A percentile compares a stretch with the other conserved stretches of the same genome.
These are phyloP conservation scores for Scalesia atractyloides DNA, from an alignment of 129 eudicot genomes.

Conservation along the genomic window DNA sequence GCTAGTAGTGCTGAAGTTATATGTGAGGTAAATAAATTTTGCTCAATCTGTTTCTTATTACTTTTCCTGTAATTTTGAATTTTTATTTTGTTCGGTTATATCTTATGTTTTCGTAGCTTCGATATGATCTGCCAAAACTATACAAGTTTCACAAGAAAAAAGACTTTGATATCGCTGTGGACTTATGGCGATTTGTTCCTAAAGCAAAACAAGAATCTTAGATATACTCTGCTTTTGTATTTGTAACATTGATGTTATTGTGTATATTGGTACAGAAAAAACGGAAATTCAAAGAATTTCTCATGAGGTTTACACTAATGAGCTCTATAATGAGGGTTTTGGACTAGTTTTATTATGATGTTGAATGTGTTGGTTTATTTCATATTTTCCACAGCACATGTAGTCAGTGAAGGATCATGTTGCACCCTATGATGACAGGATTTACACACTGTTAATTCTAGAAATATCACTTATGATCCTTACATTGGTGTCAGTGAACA, in stretches of 20 bases:
- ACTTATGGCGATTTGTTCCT: conserved; percentile 97
- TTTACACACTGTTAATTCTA: no score
- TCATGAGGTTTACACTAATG: background rate
- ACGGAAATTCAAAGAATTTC: background rate
- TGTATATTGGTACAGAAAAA: conserved; percentile 9
- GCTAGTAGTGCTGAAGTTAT: conserved; percentile 92
- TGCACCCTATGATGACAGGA: no score
- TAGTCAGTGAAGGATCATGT: background rate
- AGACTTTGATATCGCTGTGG: conserved; percentile 89
- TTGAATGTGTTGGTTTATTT: background rate
- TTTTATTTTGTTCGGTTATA: background rate
- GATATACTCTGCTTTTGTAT: conserved; percentile 14
- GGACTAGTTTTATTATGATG: background rate
- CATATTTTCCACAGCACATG: background rate
- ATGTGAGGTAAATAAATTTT: conserved; percentile 66
- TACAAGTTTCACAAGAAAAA: conserved; percentile 98
- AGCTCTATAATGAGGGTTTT: background rate
- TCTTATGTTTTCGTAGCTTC: conserved; percentile 51
- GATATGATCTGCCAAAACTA: conserved; percentile 81
- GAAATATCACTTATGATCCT: no score
- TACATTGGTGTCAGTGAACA: no score
- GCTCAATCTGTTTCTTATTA: background rate
- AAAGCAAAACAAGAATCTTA: conserved; percentile 26
- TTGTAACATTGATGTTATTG: conserved; percentile 14
- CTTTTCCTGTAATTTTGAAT: background rate